Evolutionary conservation across 2,329 filamentous ascomycete genomes (phyloP), one percentile per base, ranked within the genome.

Genomic region (Aspergillus sp.): DNA sequence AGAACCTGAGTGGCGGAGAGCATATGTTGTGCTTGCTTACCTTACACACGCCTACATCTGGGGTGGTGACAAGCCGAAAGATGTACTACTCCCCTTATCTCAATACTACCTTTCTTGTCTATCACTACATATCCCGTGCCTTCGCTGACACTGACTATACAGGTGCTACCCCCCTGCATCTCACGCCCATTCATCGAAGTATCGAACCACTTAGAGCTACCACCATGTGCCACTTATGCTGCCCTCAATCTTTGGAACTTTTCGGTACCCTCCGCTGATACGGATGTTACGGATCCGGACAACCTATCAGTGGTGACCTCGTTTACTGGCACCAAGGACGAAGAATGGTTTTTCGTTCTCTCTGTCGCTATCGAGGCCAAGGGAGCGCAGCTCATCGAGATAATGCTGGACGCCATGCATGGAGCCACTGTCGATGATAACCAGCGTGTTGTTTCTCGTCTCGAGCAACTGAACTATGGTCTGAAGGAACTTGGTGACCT

Each of bases 1-100:
- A 64, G 90, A 94, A 69, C 84, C 89, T 64, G 91, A 97, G 84
- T 97, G 92, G 93, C 88, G 91, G 69, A 86, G 91, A 67, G 91
- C 91, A 55, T 95, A 94, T 74, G 82, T 87, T 2, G 80, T 94
- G 4, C 81, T 96, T 36, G 86, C 84, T 0, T 93, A 93, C 70
- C 81, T 96, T 49, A 84, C 89, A 0, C 91, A 97, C 73, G 87
- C 86, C 5, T 94, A 96, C 72, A 86, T 96, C 17, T 97, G 92
- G 92, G 91, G 91, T 55, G 90, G 89, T 17, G 84, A 89, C 25
- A 82, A 79, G 51, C 89, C 91, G 0, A 80, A 83, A 55, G 89
- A 93, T 72, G 90, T 91, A 70, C 64, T 52, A 8, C 30, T 10
- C 19, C 13, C 12, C 19, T 23, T 23, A 4, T 21, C 45, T 10